A percentile compares a stretch with the other conserved stretches of the same genome.
phyloP scores from a whole-genome alignment of 768 basidiomycete species.

The Pilatotrama ljubarskyi region DNA sequence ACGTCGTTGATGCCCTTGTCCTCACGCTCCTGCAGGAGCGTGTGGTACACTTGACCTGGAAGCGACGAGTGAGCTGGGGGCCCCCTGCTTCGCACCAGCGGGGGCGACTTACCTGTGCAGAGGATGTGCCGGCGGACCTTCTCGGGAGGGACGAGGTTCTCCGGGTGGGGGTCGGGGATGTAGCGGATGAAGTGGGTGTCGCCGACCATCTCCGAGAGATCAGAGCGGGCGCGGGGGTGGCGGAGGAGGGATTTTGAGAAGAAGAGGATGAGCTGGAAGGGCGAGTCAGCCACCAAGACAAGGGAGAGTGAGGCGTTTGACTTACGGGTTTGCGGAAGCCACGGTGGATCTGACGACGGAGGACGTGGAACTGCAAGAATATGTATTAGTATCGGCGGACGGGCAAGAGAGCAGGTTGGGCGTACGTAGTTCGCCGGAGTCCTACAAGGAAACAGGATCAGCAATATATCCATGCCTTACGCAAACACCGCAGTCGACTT shows the following conservation, averaged over 20 bases:
- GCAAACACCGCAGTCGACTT: slow-evolving; percentile 32
- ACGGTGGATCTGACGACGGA: slow-evolving; percentile 94
- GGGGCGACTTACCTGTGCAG: slow-evolving; percentile 59
- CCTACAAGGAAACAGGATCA: slow-evolving; percentile 36
- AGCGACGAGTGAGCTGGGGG: neutral
- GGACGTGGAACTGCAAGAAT: slow-evolving; percentile 78
- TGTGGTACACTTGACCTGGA: slow-evolving; percentile 89
- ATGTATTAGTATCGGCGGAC: slow-evolving; percentile 17
- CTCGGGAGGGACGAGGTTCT: slow-evolving; percentile 75
- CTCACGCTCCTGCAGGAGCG: slow-evolving; percentile 86
- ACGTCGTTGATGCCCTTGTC: slow-evolving; percentile 89
- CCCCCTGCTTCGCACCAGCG: neutral
- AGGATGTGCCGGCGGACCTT: slow-evolving; percentile 90
- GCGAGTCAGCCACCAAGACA: neutral
- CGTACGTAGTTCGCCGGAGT: slow-evolving; percentile 92
- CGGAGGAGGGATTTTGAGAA: slow-evolving; percentile 97
- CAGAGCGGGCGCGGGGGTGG: slow-evolving; percentile 90
- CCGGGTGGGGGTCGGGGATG: slow-evolving; percentile 78
- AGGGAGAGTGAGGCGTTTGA: neutral
- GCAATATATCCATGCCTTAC: neutral
- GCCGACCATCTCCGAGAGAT: slow-evolving; percentile 83
- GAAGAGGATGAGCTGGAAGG: slow-evolving; percentile 77
- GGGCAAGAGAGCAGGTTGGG: neutral
- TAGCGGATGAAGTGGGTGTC: slow-evolving; percentile 93
- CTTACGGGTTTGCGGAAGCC: slow-evolving; percentile 96